Base-by-base conservation (phyloP, 2,329 filamentous ascomycete species). In the Hypoxylon sp. region DNA sequence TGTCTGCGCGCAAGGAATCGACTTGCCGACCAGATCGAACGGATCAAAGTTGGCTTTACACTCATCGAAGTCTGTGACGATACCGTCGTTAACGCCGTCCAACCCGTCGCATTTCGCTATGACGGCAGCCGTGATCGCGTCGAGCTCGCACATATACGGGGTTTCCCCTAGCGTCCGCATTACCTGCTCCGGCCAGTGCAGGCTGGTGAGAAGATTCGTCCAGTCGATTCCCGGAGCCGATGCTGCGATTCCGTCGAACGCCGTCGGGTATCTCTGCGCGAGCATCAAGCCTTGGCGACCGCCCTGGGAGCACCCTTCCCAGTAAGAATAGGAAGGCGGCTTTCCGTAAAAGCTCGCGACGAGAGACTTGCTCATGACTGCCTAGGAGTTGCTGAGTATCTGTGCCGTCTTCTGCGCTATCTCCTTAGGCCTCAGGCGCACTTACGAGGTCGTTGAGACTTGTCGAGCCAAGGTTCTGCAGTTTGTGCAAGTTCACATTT, bases 161-260 rank as follows among this genome's bases (percentile, higher is more conserved):
- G 78, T 74, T 21, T 55, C 17, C 0, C 40, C 47, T 4, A 47
- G 11, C 17, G 38, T 31, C 7, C 33, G 6, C 61, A 64, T 60
- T 1, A 55, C 18, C 10, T 2, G 72, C 76, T 76, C 75, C 7
- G 60, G 55, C 60, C 60, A 65, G n/a, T n/a, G n/a, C 6, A 43
- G 20, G 9, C 13, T 37, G 10, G 13, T 38, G 3, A 43, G 10
- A 15, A 54, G 58, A 9, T 77, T 75, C 74, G 27, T 24, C 43
- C 38, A 55, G 18, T 48, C 27, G 3, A 60, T 59, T 10, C 20
- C 56, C 1, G 56, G 56, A 10, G 56, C 50, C 2, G 74, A 76
- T 4, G 78, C 80, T 1, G 80, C 63, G 9, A 82, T 77, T 3
- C 80, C 81, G 54, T 83, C 79, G 48, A 81, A 83, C 35, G 81